These are phyloP conservation scores for Aureobasidium sp. DNA, from an alignment of 2,329 filamentous ascomycete species.

Conservation along the genomic window DNA sequence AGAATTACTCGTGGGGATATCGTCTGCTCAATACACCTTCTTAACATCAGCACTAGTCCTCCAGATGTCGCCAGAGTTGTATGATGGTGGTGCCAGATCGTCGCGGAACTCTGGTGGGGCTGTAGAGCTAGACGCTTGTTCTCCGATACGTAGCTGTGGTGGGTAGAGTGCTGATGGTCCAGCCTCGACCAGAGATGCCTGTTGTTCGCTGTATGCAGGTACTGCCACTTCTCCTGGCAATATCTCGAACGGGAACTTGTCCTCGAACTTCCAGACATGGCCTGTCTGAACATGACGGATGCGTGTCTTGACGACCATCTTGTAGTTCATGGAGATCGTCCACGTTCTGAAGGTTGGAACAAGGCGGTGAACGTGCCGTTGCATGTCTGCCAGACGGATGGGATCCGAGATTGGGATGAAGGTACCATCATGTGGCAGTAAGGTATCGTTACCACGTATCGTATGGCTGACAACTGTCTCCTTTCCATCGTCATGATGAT, in stretches of 20 bases:
- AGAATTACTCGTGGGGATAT: too few relatives aligned
- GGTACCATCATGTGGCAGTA: not conserved
- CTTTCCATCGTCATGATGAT: not conserved
- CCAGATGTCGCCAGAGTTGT: not conserved
- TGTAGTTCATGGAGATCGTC: not conserved
- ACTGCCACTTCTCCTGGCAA: not conserved
- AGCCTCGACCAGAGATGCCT: not conserved
- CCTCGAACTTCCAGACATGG: not conserved
- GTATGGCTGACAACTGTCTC: not conserved
- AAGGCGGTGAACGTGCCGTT: not conserved
- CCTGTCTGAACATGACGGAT: not conserved
- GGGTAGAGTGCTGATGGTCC: not conserved
- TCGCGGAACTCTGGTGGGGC: not conserved
- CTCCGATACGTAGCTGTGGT: not conserved
- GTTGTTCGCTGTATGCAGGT: not conserved
- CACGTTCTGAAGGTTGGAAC: not conserved
- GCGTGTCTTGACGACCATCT: not conserved
- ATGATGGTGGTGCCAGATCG: not conserved
- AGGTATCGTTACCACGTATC: not conserved
- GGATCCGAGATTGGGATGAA: not conserved
- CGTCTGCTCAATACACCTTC: not conserved
- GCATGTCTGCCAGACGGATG: not conserved
- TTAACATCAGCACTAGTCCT: not conserved
- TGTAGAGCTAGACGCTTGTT: not conserved
- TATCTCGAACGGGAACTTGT: not conserved